A percentile compares a stretch with the other conserved stretches of the same genome.
These are phyloP conservation scores for Zygoascus meyerae DNA, from an alignment of 1,139 yeast species.

Conservation along the genomic window DNA sequence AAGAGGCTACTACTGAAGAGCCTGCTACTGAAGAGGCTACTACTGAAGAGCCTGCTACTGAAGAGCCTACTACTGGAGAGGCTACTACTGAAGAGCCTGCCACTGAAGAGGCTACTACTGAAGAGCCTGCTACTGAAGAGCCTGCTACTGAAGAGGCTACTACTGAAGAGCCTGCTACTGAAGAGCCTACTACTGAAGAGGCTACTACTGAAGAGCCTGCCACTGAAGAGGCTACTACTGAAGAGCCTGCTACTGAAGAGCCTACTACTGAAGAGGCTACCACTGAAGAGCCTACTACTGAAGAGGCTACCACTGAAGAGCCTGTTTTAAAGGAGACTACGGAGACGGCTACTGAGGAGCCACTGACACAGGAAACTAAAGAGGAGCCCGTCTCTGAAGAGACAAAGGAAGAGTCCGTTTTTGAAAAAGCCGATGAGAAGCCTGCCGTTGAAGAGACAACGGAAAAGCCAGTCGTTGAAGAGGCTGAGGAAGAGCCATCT, in stretches of 20 bases:
- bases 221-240: slow-evolving; percentile 2
- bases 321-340: neutral
- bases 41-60: slow-evolving; percentile 1
- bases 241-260: slow-evolving; percentile 7
- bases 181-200: slow-evolving; percentile 6
- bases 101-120: slow-evolving; percentile 2
- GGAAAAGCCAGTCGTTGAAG: slow-evolving; percentile 3
- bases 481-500: slow-evolving; percentile 9
- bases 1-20: slow-evolving; percentile 10
- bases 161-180: slow-evolving; percentile 9
- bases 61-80: neutral
- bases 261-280: slow-evolving; percentile 7
- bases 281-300: slow-evolving; percentile 9
- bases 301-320: slow-evolving; percentile 10
- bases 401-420: neutral
- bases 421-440: slow-evolving; percentile 7
- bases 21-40: slow-evolving; percentile 9
- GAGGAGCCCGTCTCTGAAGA: slow-evolving; percentile 9
- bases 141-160: slow-evolving; percentile 9
- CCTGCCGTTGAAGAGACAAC: neutral
- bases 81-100: slow-evolving; percentile 7
- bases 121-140: slow-evolving; percentile 8
- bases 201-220: slow-evolving; percentile 2
- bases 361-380: slow-evolving; percentile 1
- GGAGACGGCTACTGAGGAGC: slow-evolving; percentile 4